Conservation (phyloP, 805 yeast species). For the Phaffomyces antillensis region DNA sequence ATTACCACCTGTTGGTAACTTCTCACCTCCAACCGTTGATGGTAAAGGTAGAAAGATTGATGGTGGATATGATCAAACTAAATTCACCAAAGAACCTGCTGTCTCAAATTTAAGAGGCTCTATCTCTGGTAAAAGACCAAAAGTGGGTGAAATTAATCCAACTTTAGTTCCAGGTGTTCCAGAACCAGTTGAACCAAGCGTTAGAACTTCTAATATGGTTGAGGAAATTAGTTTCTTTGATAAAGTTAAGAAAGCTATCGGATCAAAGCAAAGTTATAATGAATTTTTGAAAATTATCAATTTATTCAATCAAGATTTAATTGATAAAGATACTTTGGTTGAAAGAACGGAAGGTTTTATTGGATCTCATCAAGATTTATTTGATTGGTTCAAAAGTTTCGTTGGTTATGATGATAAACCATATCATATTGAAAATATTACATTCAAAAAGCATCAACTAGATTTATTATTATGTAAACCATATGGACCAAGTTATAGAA, state of each 20-base stretch:
- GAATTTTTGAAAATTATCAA: constrained; percentile 88
- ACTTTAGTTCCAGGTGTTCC: constrained; percentile 80
- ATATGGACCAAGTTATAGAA: constrained; percentile 91
- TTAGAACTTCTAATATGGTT: constrained; percentile 50
- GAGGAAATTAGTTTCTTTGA: constrained; percentile 92
- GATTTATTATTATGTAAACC: constrained; percentile 89
- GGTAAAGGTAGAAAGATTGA: constrained; percentile 16
- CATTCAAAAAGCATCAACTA: constrained; percentile 81
- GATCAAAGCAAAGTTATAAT: constrained; percentile 82
- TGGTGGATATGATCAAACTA: constrained; percentile 12
- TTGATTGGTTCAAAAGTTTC: constrained; percentile 87
- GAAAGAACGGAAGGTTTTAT: constrained; percentile 80
- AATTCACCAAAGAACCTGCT: constrained; percentile 24
- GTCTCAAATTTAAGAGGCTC: constrained; percentile 30
- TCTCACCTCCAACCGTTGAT: constrained; percentile 56
- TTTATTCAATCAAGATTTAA: constrained; percentile 82
- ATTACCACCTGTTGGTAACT: constrained; percentile 84
- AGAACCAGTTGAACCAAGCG: constrained; percentile 64
- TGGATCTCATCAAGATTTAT: constrained; percentile 71
- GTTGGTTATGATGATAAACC: constrained; percentile 87
- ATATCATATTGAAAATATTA: constrained; percentile 77
- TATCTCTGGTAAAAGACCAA: constrained; percentile 16
- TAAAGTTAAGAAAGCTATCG: constrained; percentile 80
- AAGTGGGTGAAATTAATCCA: constrained; percentile 38
- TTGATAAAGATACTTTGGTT: constrained; percentile 75